Conservation (phyloP, 305 asterid genomes). For the Ilex paraguariensis region DNA sequence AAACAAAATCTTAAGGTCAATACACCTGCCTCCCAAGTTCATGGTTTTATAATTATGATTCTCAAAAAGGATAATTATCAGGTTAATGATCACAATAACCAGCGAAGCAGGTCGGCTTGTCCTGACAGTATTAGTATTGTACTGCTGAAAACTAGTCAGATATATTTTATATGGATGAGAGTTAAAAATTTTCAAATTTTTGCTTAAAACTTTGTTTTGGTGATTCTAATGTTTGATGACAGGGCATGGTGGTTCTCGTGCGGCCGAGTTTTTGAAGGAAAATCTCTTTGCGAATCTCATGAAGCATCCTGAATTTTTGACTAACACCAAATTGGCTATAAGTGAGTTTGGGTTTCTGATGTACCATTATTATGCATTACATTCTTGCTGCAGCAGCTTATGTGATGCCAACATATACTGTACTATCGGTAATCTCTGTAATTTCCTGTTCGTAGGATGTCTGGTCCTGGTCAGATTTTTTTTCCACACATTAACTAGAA, state of each 20-base stretch:
- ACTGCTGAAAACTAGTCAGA: no score
- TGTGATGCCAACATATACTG: conserved; percentile 2
- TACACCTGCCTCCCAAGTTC: no score
- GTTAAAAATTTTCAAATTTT: neutral
- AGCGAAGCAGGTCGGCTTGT: neutral
- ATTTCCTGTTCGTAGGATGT: no score
- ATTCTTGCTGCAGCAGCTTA: conserved; percentile 10
- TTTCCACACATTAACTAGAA: neutral
- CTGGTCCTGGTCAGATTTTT: no score
- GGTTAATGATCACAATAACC: no score
- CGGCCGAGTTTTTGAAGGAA: conserved; percentile 89
- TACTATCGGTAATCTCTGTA: no score
- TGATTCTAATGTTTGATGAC: conserved; percentile 19
- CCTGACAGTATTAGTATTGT: no score
- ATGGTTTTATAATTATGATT: no score
- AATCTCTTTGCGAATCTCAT: conserved; percentile 88
- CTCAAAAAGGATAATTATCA: no score
- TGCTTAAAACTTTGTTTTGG: neutral
- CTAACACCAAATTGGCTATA: conserved; percentile 72
- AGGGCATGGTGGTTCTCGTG: conserved; percentile 99
- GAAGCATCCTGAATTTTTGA: conserved; percentile 73
- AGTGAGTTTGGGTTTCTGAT: conserved; percentile 47
- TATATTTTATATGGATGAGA: no score
- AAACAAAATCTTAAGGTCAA: no score
- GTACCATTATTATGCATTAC: neutral